Percentiles rank a stretch among this genome's conserved stretches.
Conservation (phyloP, 768 basidiomycete species). For the Fistulinella prunicolor region DNA sequence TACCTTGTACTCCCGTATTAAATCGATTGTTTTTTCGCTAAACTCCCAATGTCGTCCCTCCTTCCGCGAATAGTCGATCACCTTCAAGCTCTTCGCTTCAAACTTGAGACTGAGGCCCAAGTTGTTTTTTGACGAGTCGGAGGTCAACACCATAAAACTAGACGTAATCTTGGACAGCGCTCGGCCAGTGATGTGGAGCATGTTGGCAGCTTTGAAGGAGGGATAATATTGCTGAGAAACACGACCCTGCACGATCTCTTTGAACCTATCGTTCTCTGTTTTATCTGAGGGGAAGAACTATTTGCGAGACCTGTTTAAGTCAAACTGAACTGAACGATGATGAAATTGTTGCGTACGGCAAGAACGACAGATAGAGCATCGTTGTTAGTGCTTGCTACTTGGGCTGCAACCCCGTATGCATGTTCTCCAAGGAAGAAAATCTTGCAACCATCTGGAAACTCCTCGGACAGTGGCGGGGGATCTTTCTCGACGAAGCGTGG, state of each 20-base stretch:
- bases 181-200: slow-evolving; percentile 69
- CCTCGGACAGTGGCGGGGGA: slow-evolving; percentile 78
- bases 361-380: slow-evolving; percentile 75
- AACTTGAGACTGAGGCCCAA: slow-evolving; percentile 95
- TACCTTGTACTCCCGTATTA: slow-evolving; percentile 84
- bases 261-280: slow-evolving; percentile 76
- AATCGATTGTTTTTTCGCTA: slow-evolving; percentile 78
- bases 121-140: slow-evolving; percentile 79
- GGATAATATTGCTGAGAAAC: slow-evolving; percentile 64
- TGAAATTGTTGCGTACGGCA: slow-evolving; percentile 54
- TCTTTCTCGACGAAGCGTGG: slow-evolving; percentile 80
- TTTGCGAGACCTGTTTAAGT: background rate
- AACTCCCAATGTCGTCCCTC: slow-evolving; percentile 89
- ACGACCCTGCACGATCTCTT: slow-evolving; percentile 52
- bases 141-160: slow-evolving; percentile 82
- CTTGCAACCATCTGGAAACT: slow-evolving; percentile 86
- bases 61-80: slow-evolving; percentile 88
- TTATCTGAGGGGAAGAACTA: slow-evolving; percentile 89
- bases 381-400: slow-evolving; percentile 72
- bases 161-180: slow-evolving; percentile 90
- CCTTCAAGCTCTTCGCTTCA: slow-evolving; percentile 90
- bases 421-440: slow-evolving; percentile 96
- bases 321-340: background rate
- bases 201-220: slow-evolving; percentile 73
- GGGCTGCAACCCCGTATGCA: slow-evolving; percentile 94